Percentiles rank a stretch among this genome's conserved stretches.
Conservation (phyloP, 805 yeast species). For the Candida ascalaphidarum region DNA sequence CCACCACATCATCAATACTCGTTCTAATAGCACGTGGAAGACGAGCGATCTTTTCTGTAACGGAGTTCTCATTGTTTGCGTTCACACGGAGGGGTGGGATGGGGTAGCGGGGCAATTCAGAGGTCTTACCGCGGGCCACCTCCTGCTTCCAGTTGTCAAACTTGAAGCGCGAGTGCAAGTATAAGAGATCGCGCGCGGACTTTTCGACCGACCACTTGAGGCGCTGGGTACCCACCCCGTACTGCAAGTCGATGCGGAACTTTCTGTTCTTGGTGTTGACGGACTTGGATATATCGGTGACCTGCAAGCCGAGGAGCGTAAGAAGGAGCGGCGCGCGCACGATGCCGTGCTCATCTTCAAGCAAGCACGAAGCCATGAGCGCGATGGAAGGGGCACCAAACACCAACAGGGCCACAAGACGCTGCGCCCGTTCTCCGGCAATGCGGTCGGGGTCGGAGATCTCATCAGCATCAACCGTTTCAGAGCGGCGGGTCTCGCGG, state of each 20-base stretch:
- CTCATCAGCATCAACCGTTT: constrained; percentile 10
- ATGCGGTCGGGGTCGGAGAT: constrained; percentile 15
- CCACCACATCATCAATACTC: too few species aligned
- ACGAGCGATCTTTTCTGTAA: too few species aligned
- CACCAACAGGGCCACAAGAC: constrained; percentile 34
- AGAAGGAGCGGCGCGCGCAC: constrained; percentile 78
- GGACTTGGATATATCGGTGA: constrained; percentile 41
- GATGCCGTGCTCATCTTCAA: constrained; percentile 67
- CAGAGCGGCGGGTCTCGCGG: constrained; percentile 9
- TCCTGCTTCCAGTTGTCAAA: constrained; percentile 31
- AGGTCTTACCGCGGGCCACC: constrained; percentile 20
- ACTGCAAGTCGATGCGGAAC: constrained; percentile 71
- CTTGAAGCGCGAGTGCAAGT: constrained; percentile 61
- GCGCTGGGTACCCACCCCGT: constrained; percentile 77
- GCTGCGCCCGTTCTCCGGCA: constrained; percentile 28
- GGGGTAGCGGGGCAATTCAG: constrained; percentile 39
- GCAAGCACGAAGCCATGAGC: constrained; percentile 64
- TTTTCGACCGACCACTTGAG: constrained; percentile 75
- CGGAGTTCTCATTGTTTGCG: too few species aligned
- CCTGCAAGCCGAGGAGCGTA: constrained; percentile 59
- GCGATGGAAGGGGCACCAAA: constrained; percentile 70
- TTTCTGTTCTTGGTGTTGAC: constrained; percentile 32
- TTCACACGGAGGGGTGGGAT: constrained; percentile 25
- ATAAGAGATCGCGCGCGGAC: constrained; percentile 62
- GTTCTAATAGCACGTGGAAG: too few species aligned